Evolutionary conservation across 2,329 filamentous ascomycete species (phyloP).

Genomic region (Allantophomopsis lycopodina): DNA sequence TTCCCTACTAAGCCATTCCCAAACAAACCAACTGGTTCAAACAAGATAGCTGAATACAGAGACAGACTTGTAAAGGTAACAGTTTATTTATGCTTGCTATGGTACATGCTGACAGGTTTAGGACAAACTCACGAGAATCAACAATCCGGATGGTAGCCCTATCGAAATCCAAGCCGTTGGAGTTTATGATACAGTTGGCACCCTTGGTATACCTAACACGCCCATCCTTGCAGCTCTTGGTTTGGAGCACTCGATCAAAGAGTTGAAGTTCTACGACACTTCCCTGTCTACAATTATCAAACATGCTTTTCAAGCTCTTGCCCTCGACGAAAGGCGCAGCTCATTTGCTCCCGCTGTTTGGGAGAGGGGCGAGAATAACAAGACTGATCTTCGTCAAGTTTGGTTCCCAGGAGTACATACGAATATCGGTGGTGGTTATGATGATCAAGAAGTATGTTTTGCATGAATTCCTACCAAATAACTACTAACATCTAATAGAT

Average conservation of each 20-base stretch:
- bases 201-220: constrained; percentile 24
- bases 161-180: constrained; percentile 26
- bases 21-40: background rate
- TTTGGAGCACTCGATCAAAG: no score
- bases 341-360: constrained; percentile 23
- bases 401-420: constrained; percentile 32
- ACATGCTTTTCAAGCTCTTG: constrained; percentile 32
- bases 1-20: constrained; percentile 1
- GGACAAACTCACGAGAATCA: constrained; percentile 18
- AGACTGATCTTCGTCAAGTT: constrained; percentile 21
- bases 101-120: constrained; percentile 1
- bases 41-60: constrained; percentile 11
- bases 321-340: constrained; percentile 30
- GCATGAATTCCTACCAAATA: no score
- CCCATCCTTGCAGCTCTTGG: no score
- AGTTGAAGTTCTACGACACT: constrained; percentile 23
- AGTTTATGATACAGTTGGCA: constrained; percentile 34
- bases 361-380: constrained; percentile 10
- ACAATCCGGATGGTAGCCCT: constrained; percentile 10
- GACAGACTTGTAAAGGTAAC: constrained; percentile 16
- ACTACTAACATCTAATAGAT: no score
- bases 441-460: constrained; percentile 22
- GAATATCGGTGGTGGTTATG: constrained; percentile 32
- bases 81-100: background rate
- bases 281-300: constrained; percentile 26